phyloP scores from a whole-genome alignment of 139 green algal species.

The Chlamydomonas sphaeroides region DNA sequence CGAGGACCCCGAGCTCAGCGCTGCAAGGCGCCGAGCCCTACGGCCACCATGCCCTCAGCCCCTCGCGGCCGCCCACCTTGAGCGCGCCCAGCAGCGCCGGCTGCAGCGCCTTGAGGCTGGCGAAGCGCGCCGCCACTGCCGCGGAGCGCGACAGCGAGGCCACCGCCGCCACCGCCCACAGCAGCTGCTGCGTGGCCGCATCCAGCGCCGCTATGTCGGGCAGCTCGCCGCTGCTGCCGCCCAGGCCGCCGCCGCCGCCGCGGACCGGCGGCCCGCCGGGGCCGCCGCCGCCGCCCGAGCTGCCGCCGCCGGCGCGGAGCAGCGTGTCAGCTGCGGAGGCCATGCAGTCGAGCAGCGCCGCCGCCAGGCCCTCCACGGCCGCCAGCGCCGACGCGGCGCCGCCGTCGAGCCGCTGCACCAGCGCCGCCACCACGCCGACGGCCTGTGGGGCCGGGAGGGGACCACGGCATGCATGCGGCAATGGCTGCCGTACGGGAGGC shows the following conservation, averaged over 20 bases:
- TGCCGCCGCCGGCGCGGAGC: not conserved
- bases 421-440: slow-evolving; percentile 10
- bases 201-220: not conserved
- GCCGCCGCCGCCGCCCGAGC: not conserved
- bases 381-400: slow-evolving; percentile 18
- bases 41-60: no score
- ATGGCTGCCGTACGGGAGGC: no score
- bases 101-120: slow-evolving; percentile 36
- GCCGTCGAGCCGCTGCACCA: slow-evolving; percentile 25
- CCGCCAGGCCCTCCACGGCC: slow-evolving; percentile 34
- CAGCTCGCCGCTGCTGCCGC: slow-evolving; percentile 3
- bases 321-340: slow-evolving; percentile 13
- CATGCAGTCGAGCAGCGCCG: slow-evolving; percentile 32
- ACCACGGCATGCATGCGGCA: not conserved
- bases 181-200: slow-evolving; percentile 7
- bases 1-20: no score
- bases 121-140: slow-evolving; percentile 40
- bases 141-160: slow-evolving; percentile 30
- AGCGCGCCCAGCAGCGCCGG: slow-evolving; percentile 33
- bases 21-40: no score
- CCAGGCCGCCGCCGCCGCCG: not conserved
- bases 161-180: slow-evolving; percentile 41
- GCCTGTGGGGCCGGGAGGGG: not conserved
- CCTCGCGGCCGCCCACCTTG: slow-evolving; percentile 1
- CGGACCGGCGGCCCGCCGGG: no score